phyloP scores from a whole-genome alignment of 495 filamentous ascomycete genomes.

The Hyaloscypha variabilis region DNA sequence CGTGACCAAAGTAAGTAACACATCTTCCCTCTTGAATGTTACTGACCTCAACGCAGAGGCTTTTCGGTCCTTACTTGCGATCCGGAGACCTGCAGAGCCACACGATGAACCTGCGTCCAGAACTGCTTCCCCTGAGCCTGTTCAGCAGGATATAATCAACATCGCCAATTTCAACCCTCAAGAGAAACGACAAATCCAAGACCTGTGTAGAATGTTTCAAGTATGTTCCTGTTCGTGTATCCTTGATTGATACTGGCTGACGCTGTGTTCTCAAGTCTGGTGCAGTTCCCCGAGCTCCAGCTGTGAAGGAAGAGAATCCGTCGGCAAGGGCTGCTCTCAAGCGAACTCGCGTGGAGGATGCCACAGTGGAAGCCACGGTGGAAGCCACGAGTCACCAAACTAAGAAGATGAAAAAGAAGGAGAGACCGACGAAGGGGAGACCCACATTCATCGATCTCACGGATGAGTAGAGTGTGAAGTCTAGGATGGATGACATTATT shows the following conservation, averaged over 20 bases:
- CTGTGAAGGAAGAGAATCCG: neutral
- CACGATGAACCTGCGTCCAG: neutral
- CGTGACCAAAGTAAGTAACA: neutral
- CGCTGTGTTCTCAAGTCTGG: neutral
- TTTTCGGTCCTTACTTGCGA: constrained; percentile 3
- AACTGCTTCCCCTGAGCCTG: neutral
- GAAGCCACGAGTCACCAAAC: too few species aligned
- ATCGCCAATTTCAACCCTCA: neutral
- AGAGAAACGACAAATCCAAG: neutral
- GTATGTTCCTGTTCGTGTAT: neutral
- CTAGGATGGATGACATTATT: neutral
- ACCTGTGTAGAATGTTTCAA: neutral
- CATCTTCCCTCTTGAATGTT: neutral
- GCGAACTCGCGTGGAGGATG: neutral
- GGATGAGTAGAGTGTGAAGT: neutral
- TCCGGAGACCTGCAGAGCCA: neutral
- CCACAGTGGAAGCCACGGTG: too few species aligned
- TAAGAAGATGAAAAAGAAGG: too few species aligned
- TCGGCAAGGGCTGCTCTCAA: neutral
- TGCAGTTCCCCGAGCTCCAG: neutral
- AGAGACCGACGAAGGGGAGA: too few species aligned
- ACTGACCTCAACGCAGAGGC: neutral
- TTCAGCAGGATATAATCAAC: neutral
- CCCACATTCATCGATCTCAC: neutral
- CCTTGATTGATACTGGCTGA: neutral